Evolutionary conservation across 345 rosid genomes (phyloP).

Genomic region (Populus tremula): DNA sequence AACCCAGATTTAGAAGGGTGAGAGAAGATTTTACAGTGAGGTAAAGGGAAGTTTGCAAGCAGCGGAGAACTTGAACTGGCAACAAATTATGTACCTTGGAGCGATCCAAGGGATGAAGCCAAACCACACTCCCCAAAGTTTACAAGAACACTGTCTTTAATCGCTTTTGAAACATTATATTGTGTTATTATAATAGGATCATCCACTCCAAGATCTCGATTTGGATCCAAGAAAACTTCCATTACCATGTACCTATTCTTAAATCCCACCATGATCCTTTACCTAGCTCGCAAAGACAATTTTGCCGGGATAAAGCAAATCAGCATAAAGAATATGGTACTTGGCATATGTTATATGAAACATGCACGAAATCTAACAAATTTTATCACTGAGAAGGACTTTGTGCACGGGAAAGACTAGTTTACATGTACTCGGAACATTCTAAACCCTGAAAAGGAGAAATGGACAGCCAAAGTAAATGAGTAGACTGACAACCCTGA

Average conservation of each 20-base stretch:
- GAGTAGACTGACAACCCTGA: too few species aligned
- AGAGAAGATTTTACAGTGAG: not conserved
- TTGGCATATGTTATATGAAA: too few species aligned
- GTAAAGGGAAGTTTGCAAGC: not conserved
- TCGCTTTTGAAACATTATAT: slow-evolving; percentile 54
- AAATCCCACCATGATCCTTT: slow-evolving; percentile 59
- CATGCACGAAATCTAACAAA: too few species aligned
- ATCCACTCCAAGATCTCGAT: slow-evolving; percentile 42
- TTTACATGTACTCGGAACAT: too few species aligned
- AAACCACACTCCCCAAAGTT: slow-evolving; percentile 79
- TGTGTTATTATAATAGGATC: slow-evolving; percentile 68
- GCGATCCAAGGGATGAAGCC: slow-evolving; percentile 62
- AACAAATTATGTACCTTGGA: slow-evolving; percentile 40
- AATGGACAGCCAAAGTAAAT: too few species aligned
- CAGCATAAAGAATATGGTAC: not conserved
- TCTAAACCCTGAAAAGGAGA: too few species aligned
- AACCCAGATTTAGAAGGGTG: not conserved
- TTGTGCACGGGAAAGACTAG: too few species aligned
- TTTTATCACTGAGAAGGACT: too few species aligned
- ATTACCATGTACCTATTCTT: slow-evolving; percentile 73
- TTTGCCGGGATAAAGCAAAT: not conserved
- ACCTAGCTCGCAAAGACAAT: not conserved
- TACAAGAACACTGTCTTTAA: slow-evolving; percentile 59
- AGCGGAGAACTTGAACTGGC: not conserved
- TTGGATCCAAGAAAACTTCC: slow-evolving; percentile 74